Evolutionary conservation across 2,329 filamentous ascomycete species (phyloP).

Genomic region (Leptographium lundbergii): DNA sequence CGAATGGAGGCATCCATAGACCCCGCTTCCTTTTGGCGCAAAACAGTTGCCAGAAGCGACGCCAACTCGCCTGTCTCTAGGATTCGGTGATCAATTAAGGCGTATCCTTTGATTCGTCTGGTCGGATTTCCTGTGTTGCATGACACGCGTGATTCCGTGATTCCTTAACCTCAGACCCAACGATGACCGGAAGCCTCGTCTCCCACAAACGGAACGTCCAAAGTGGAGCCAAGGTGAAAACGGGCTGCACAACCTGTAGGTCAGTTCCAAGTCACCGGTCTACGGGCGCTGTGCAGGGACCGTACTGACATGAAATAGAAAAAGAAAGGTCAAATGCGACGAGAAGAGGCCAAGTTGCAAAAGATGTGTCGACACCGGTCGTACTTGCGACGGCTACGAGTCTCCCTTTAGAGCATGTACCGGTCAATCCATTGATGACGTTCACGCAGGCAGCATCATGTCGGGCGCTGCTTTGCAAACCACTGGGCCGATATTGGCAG

Average conservation of each 20-base stretch:
- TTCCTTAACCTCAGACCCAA: too few species aligned
- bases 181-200: too few species aligned
- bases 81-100: too few species aligned
- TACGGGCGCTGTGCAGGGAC: neutral
- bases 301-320: conserved; percentile 16
- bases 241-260: conserved; percentile 30
- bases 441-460: neutral
- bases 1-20: too few species aligned
- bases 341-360: conserved; percentile 23
- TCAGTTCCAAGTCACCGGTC: conserved; percentile 17
- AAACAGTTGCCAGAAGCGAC: too few species aligned
- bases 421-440: conserved; percentile 12
- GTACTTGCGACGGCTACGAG: conserved; percentile 29
- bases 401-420: conserved; percentile 22
- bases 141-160: too few species aligned
- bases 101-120: too few species aligned
- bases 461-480: conserved; percentile 3
- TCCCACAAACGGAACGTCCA: too few species aligned
- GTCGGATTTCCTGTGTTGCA: too few species aligned
- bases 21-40: too few species aligned
- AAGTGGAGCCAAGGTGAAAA: conserved; percentile 26
- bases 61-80: too few species aligned
- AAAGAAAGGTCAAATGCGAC: conserved; percentile 25
- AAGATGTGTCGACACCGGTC: conserved; percentile 25
- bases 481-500: conserved; percentile 12